Evolutionary conservation across 2,329 filamentous ascomycete genomes (phyloP), one percentile per base, ranked within the genome.

Genomic region (Helicocarpus griseus): DNA sequence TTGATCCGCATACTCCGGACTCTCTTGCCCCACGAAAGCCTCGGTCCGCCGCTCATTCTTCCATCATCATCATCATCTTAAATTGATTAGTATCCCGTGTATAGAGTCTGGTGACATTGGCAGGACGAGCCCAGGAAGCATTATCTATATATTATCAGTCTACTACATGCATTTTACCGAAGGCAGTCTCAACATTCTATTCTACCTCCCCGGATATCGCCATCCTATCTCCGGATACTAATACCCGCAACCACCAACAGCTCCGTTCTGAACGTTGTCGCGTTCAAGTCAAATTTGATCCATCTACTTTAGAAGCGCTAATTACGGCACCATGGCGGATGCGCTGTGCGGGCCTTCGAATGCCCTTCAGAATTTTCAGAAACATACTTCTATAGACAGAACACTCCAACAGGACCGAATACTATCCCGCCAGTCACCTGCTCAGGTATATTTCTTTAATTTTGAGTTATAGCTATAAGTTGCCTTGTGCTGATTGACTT

Each of bases 271-370:
- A 2, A 11, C 19, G 9, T 17, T 9, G n/a, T 19, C 17, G 8
- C 21, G 14, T 29, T 39, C 22, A 9, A 2, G 17, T 26, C 26
- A 7, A 11, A 17, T 11, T 19, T 4, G 24, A 26, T 6, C 28
- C 1, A 5, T 29, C 29, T 40, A 3, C 33, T 29, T 19, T 29
- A 24, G 8, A 28, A n/a, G 26, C 14, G 3, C 35, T 7, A 31
- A 40, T 40, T 26, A n/a, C 17, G 29, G 29, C 62, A 72, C 57
- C 60, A 86, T 86, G 83, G 74, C 79, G 49, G 82, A 86, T 61
- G 76, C 78, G 59, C 72, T 87, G 51, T 90, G 86, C 65, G 85
- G 86, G 53, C 85, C 86, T 17, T 86, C 86, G 11, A 89, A 86
- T 68, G 78, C 85, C 56, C 78, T 87, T 49, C 86, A 88, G 67